These are phyloP conservation scores for Nannochloropsis gaditana DNA, from an alignment of 108 stramenopile species.

Conservation along the genomic window DNA sequence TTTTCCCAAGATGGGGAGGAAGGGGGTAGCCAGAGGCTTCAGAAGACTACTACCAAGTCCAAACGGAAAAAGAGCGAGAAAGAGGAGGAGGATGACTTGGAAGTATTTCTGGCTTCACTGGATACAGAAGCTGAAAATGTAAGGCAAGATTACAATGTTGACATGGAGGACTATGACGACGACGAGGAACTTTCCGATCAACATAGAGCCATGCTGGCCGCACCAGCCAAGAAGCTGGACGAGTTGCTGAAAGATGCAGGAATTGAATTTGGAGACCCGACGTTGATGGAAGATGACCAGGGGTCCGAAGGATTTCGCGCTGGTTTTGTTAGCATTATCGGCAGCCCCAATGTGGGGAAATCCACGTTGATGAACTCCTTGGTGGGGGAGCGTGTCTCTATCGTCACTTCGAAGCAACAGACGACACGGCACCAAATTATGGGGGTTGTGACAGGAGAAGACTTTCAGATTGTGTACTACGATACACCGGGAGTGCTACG, in stretches of 20 bases:
- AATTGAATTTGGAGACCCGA: conserved; percentile 28
- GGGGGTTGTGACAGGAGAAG: conserved; percentile 46
- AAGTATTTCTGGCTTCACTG: conserved; percentile 24
- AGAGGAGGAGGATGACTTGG: conserved; percentile 29
- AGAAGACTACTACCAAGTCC: not conserved
- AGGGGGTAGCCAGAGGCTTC: too few species aligned
- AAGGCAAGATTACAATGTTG: conserved; percentile 23
- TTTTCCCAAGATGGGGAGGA: too few species aligned
- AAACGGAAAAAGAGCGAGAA: not conserved
- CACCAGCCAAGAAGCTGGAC: conserved; percentile 23
- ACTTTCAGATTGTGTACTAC: conserved; percentile 44
- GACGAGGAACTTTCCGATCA: conserved; percentile 29
- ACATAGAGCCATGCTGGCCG: conserved; percentile 22
- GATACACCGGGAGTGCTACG: conserved; percentile 53
- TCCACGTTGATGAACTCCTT: conserved; percentile 52
- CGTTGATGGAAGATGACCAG: conserved; percentile 24
- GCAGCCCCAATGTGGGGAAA: conserved; percentile 56
- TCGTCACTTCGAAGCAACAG: conserved; percentile 49
- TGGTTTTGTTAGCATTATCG: conserved; percentile 53
- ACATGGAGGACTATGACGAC: conserved; percentile 25
- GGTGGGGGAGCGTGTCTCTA: conserved; percentile 42
- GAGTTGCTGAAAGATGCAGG: conserved; percentile 29
- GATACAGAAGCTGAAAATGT: not conserved
- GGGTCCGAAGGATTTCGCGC: conserved; percentile 36
- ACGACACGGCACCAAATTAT: conserved; percentile 53